These are phyloP conservation scores for Cladosporium sp. DNA, from an alignment of 2,329 filamentous ascomycete genomes.

Conservation along the genomic window DNA sequence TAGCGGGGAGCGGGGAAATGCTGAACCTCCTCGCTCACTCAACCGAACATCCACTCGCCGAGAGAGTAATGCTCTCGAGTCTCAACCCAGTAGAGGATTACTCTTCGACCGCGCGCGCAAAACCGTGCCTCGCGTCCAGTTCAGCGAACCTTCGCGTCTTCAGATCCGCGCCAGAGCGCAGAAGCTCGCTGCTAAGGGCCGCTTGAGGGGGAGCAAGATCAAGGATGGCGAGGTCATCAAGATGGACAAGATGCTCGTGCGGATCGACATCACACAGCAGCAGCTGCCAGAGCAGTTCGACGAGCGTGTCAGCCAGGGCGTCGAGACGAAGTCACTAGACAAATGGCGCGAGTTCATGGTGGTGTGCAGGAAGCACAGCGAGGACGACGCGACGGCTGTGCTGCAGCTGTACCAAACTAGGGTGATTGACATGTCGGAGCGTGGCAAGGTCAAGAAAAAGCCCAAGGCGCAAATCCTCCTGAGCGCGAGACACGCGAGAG, in stretches of 20 bases:
- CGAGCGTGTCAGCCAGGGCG: conserved; percentile 58
- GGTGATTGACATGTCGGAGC: conserved; percentile 52
- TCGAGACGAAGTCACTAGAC: conserved; percentile 55
- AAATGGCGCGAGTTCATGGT: conserved; percentile 64
- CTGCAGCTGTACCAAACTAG: conserved; percentile 33
- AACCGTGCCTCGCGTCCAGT: conserved; percentile 20
- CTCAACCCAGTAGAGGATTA: conserved; percentile 1
- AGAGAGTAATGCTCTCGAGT: background rate
- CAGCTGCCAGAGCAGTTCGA: conserved; percentile 56
- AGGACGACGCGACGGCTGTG: conserved; percentile 44
- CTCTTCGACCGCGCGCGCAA: conserved; percentile 5
- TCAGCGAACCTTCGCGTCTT: conserved; percentile 28
- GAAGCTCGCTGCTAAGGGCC: conserved; percentile 27
- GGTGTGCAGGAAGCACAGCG: conserved; percentile 56
- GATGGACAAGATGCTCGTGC: conserved; percentile 65
- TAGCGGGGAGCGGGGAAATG: background rate
- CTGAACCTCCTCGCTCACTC: background rate
- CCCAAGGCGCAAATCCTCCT: conserved; percentile 57
- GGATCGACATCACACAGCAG: conserved; percentile 51
- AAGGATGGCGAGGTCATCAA: conserved; percentile 61
- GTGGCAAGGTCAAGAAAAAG: conserved; percentile 48
- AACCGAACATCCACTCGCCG: background rate
- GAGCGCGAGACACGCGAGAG: conserved; percentile 48
- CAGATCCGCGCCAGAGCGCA: conserved; percentile 28
- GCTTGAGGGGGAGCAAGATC: conserved; percentile 30